Evolutionary conservation across 2,329 filamentous ascomycete species (phyloP).

Genomic region (Cryphonectria nitschkei): DNA sequence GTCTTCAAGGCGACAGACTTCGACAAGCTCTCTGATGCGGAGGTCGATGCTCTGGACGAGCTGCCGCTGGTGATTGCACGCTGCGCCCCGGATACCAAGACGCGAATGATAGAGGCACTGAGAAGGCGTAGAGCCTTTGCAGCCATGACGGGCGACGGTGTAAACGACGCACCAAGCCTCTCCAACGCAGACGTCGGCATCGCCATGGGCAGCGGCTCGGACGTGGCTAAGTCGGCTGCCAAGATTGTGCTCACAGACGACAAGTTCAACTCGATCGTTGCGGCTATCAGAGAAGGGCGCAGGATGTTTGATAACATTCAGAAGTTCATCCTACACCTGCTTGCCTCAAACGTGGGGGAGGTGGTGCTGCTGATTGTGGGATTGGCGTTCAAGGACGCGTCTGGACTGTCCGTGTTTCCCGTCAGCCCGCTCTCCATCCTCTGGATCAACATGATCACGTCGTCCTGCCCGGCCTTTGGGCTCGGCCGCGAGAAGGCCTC

Average conservation of each 20-base stretch:
- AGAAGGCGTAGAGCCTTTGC: slow-evolving; percentile 76
- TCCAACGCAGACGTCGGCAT: slow-evolving; percentile 84
- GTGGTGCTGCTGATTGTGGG: slow-evolving; percentile 81
- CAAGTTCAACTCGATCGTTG: slow-evolving; percentile 85
- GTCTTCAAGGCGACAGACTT: slow-evolving; percentile 80
- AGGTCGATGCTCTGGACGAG: slow-evolving; percentile 76
- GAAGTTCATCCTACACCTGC: slow-evolving; percentile 80
- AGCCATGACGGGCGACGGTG: slow-evolving; percentile 88
- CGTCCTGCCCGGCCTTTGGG: slow-evolving; percentile 84
- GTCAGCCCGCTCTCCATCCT: slow-evolving; percentile 85
- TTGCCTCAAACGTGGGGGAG: slow-evolving; percentile 82
- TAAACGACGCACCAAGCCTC: slow-evolving; percentile 83
- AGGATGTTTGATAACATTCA: slow-evolving; percentile 90
- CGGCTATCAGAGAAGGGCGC: slow-evolving; percentile 80
- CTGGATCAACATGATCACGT: slow-evolving; percentile 95
- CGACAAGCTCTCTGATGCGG: slow-evolving; percentile 72
- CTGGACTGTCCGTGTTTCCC: slow-evolving; percentile 79
- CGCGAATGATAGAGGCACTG: slow-evolving; percentile 87
- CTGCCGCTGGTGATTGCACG: slow-evolving; percentile 82
- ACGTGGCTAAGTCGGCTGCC: slow-evolving; percentile 82
- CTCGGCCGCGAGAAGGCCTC: slow-evolving; percentile 79
- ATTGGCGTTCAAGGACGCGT: slow-evolving; percentile 75
- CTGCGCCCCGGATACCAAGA: slow-evolving; percentile 84
- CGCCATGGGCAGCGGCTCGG: slow-evolving; percentile 86
- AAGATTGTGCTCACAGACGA: slow-evolving; percentile 86